Evolutionary conservation across 805 yeast genomes (phyloP).

Genomic region (Hanseniaspora mollemarum): DNA sequence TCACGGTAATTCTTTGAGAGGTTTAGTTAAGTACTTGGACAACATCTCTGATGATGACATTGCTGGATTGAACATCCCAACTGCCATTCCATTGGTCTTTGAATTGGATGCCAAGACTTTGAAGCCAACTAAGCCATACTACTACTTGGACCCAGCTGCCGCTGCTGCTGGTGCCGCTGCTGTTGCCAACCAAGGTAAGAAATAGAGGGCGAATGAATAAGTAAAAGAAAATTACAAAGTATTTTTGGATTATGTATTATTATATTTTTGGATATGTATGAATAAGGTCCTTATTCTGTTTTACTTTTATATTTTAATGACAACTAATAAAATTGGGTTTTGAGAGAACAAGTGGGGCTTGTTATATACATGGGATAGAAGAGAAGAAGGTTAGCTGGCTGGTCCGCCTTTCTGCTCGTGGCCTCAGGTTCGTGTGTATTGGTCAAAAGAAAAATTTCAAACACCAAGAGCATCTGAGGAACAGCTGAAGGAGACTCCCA

Average conservation of each 20-base stretch:
- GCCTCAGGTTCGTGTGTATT: too few relatives aligned
- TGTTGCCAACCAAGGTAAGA: conserved; percentile 91
- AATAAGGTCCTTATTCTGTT: neutral
- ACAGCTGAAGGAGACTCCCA: too few relatives aligned
- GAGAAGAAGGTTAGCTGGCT: too few relatives aligned
- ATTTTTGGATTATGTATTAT: neutral
- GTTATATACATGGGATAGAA: too few relatives aligned
- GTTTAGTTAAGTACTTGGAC: conserved; percentile 89
- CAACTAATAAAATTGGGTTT: too few relatives aligned
- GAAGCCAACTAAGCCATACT: conserved; percentile 83
- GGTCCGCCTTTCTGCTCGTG: too few relatives aligned
- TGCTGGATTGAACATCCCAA: conserved; percentile 92
- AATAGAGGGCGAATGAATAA: conserved; percentile 32
- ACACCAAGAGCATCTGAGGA: too few relatives aligned
- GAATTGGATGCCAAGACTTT: conserved; percentile 70
- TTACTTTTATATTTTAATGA: neutral
- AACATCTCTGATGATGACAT: conserved; percentile 82
- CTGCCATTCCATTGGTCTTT: conserved; percentile 95
- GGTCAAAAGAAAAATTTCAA: too few relatives aligned
- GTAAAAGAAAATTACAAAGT: neutral
- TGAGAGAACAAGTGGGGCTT: too few relatives aligned
- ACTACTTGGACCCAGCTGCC: conserved; percentile 98
- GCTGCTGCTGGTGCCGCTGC: conserved; percentile 99
- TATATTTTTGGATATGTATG: neutral
- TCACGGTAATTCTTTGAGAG: conserved; percentile 98